A percentile compares a stretch with the other conserved stretches of the same genome.
phyloP scores from a whole-genome alignment of 306 rosid genomes.

The Cucurbita ficifolia region DNA sequence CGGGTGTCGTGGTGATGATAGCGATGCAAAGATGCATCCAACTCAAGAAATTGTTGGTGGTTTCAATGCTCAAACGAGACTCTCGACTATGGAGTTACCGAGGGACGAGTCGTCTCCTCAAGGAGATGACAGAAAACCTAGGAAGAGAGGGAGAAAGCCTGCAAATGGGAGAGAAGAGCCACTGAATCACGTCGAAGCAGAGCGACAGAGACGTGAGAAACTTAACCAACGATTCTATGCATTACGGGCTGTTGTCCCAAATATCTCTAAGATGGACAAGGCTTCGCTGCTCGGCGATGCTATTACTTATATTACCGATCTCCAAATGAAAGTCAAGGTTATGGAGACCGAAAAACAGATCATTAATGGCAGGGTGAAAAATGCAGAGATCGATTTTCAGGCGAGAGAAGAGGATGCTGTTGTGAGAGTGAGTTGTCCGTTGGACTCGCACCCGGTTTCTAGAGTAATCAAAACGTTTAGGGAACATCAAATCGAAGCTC shows the following conservation, averaged over 20 bases:
- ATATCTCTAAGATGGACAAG: constrained; percentile 91
- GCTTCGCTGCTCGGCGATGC: constrained; percentile 91
- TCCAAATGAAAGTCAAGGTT: constrained; percentile 64
- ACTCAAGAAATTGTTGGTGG: constrained; percentile 40
- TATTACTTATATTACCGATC: constrained; percentile 70
- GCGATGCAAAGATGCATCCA: constrained; percentile 50
- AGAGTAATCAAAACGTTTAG: constrained; percentile 34
- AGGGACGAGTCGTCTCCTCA: constrained; percentile 53
- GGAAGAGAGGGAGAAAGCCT: constrained; percentile 89
- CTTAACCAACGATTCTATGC: constrained; percentile 88
- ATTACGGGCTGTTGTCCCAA: constrained; percentile 82
- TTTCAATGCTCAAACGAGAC: constrained; percentile 40
- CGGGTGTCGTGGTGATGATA: constrained; percentile 35
- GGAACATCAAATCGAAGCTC: constrained; percentile 59
- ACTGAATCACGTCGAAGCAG: constrained; percentile 83
- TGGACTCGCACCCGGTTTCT: constrained; percentile 74
- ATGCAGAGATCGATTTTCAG: constrained; percentile 67
- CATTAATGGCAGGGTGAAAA: constrained; percentile 22
- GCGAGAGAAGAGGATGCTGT: constrained; percentile 54
- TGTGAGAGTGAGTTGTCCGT: constrained; percentile 52
- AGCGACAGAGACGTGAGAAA: constrained; percentile 86
- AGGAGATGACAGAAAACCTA: constrained; percentile 66
- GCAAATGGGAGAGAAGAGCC: constrained; percentile 95
- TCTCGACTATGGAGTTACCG: constrained; percentile 35
- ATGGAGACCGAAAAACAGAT: constrained; percentile 64